Evolutionary conservation across 306 rosid genomes (phyloP), one percentile per base, ranked within the genome.

Genomic region (Vigna radiata): DNA sequence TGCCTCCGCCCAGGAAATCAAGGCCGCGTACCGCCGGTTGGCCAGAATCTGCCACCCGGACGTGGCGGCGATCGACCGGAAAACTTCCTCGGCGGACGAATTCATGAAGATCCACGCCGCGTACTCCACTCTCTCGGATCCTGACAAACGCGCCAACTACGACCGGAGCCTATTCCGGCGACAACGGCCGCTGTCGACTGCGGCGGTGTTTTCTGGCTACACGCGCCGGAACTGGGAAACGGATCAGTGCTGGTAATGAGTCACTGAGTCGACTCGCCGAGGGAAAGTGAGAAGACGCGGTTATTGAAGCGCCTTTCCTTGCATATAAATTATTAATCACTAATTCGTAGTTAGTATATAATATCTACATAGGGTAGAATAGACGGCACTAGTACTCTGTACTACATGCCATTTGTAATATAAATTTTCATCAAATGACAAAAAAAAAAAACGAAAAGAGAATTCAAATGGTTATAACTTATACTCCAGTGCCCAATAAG

Each of bases 171-270:
- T 74, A 1, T 67, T 88, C 71, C 86, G 83, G 14, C 84, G 85
- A 39, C 78, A 13, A 29, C 91, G 85, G 56, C 97, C 96, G 56
- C 21, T 87, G 78, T 64, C 92, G 11, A 44, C 56, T 76, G 68
- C 73, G 8, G 65, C 90, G 3, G 62, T 76, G n/a, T 87, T 73
- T 4, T 80, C 96, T 21, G 86, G 97, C 25, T 91, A 88, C 78
- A 47, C 86, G 18, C 39, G 92, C 31, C 89, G 93, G 84, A 94
- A 84, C 39, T 94, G 98, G 98, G 98, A 94, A 90, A 89, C 98
- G 13, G 98, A 94, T 37, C 98, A 94, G 97, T 94, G 98, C 85
- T 94, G 97, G 98, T 94, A 89, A 86, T 47, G 84, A 83, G 88
- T 78, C n/a, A 83, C 37, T 59, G 83, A 68, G 77, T 59, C 10